Conservation (phyloP, 176 grass and related monocot species). For the Zoysia pacifica region DNA sequence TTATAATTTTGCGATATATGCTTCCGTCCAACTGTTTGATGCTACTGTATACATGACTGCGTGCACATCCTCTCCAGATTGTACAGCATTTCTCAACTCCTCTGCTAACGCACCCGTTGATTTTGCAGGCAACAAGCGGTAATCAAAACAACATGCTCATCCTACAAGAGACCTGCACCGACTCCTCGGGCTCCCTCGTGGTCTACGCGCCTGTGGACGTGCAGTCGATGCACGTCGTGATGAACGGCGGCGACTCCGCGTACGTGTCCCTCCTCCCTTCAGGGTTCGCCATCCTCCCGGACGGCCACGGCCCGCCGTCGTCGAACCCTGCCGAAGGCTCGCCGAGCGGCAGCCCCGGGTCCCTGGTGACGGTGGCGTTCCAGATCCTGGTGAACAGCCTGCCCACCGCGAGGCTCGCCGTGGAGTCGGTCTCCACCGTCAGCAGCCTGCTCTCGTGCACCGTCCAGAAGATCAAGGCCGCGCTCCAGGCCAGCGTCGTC, state of each 20-base stretch:
- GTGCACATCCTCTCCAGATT: not conserved
- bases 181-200: conserved; percentile 52
- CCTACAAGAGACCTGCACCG: conserved; percentile 70
- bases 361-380: conserved; percentile 73
- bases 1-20: not conserved
- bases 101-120: not conserved
- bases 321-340: not conserved
- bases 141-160: conserved; percentile 75
- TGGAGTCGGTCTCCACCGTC: conserved; percentile 67
- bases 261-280: conserved; percentile 72
- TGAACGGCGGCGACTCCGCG: conserved; percentile 67
- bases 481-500: conserved; percentile 50
- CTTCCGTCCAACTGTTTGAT: not conserved
- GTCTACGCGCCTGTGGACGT: conserved; percentile 75
- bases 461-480: conserved; percentile 78
- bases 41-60: not conserved
- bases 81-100: not conserved
- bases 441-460: conserved; percentile 72
- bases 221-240: conserved; percentile 70
- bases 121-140: conserved; percentile 51
- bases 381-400: conserved; percentile 74
- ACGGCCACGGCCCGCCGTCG: conserved; percentile 22
- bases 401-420: conserved; percentile 65
- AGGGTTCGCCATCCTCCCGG: conserved; percentile 68
- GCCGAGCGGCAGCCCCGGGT: conserved; percentile 15